A percentile compares a stretch with the other conserved stretches of the same genome.
These are phyloP conservation scores for Lanmaoa rubissima DNA, from an alignment of 768 basidiomycete species.

Conservation along the genomic window DNA sequence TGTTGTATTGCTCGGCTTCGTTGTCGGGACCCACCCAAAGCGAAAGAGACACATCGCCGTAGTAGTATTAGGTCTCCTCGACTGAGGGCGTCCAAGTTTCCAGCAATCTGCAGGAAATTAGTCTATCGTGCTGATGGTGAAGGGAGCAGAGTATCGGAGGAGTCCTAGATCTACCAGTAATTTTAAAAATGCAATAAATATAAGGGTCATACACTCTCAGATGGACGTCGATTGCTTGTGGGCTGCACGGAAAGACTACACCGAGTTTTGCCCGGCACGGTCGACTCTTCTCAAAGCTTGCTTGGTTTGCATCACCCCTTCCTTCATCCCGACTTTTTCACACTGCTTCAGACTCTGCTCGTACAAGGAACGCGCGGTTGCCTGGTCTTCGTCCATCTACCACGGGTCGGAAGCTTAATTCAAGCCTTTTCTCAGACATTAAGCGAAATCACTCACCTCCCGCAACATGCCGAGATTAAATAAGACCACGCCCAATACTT, in stretches of 20 bases:
- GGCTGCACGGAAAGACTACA: background rate
- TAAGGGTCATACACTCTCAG: background rate
- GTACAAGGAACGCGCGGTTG: constrained; percentile 31
- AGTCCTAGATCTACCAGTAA: too few species aligned
- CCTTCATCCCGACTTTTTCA: constrained; percentile 29
- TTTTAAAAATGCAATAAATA: background rate
- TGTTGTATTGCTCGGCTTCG: too few species aligned
- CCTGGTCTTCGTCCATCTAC: constrained; percentile 35
- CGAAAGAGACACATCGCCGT: too few species aligned
- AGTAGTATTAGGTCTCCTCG: too few species aligned
- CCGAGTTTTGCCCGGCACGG: background rate
- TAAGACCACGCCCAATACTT: constrained; percentile 54
- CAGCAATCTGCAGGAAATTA: too few species aligned
- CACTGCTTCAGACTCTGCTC: constrained; percentile 33
- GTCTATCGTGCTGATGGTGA: too few species aligned
- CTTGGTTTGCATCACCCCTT: constrained; percentile 37
- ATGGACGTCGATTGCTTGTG: background rate
- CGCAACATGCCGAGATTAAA: constrained; percentile 60
- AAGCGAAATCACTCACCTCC: constrained; percentile 31
- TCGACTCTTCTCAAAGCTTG: constrained; percentile 34
- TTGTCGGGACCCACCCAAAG: too few species aligned
- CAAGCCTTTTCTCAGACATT: background rate
- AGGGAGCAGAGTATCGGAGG: too few species aligned
- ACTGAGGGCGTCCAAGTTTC: too few species aligned
- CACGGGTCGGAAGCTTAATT: background rate